These are phyloP conservation scores for Naganishia albida DNA, from an alignment of 1,284 basidiomycete genomes.

Conservation along the genomic window DNA sequence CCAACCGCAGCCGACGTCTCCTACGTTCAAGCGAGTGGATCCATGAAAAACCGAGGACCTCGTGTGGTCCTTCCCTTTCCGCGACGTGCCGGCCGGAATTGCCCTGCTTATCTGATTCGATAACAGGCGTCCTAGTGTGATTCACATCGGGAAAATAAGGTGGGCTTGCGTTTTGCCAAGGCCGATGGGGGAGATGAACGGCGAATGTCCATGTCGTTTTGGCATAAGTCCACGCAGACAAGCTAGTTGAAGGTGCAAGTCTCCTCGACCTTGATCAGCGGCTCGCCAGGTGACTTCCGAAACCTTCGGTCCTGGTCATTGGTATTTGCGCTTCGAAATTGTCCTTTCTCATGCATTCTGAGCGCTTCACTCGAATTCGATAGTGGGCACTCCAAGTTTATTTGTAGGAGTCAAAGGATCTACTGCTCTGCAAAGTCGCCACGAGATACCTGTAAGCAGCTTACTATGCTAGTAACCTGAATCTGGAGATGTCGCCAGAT, in stretches of 20 bases:
- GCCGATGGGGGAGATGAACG: neutral
- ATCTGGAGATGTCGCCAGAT: no score
- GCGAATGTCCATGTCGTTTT: neutral
- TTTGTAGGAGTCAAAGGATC: no score
- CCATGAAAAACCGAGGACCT: neutral
- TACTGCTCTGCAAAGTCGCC: no score
- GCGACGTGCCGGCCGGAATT: neutral
- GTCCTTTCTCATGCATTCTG: no score
- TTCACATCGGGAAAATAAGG: neutral
- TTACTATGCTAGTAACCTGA: neutral
- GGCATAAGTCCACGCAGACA: no score
- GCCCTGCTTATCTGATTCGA: constrained; percentile 28
- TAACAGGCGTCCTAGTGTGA: constrained; percentile 15
- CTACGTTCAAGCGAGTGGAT: constrained; percentile 8
- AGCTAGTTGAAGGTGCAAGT: no score
- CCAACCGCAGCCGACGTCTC: neutral
- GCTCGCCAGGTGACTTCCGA: neutral
- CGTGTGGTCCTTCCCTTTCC: neutral
- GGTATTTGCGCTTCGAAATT: no score
- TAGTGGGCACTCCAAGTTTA: no score
- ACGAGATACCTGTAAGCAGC: no score
- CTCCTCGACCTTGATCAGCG: no score
- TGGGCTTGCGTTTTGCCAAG: neutral
- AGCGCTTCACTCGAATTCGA: no score
- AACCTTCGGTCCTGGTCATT: no score